Percentiles rank a stretch among this genome's conserved stretches.
These are phyloP conservation scores for Rubia peregrina DNA, from an alignment of 305 asterid genomes.

Conservation along the genomic window DNA sequence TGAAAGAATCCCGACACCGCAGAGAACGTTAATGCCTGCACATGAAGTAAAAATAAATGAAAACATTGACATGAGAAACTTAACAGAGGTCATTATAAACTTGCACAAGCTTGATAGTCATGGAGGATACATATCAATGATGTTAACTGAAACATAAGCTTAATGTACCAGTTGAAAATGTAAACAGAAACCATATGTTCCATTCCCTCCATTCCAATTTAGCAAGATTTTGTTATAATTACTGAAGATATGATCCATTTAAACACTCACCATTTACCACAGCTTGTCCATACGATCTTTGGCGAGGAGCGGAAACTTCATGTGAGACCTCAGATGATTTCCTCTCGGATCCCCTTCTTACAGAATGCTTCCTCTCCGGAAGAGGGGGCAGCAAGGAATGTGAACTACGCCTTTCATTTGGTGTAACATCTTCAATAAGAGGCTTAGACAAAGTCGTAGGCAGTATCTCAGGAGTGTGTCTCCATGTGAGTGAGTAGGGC, in stretches of 20 bases:
- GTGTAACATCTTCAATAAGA: constrained; percentile 41
- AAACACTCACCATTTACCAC: constrained; percentile 36
- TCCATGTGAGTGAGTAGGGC: constrained; percentile 52
- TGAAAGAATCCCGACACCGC: constrained; percentile 96
- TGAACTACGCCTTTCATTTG: constrained; percentile 50
- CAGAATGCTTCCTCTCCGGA: constrained; percentile 44
- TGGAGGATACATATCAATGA: not conserved
- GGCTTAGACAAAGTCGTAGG: constrained; percentile 58
- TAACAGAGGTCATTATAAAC: not conserved
- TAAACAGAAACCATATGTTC: not conserved
- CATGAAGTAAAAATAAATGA: not conserved
- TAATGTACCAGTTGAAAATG: not conserved
- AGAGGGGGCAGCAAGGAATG: constrained; percentile 59
- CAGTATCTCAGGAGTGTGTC: constrained; percentile 62
- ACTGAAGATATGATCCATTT: not conserved
- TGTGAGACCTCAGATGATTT: constrained; percentile 47
- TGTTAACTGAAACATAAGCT: not conserved
- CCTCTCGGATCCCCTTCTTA: constrained; percentile 27
- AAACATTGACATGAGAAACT: not conserved
- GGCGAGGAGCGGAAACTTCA: constrained; percentile 45
- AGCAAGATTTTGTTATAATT: not conserved
- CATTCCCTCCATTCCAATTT: not conserved
- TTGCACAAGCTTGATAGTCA: not conserved
- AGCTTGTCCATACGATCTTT: constrained; percentile 70
- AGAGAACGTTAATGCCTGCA: constrained; percentile 75